These are phyloP conservation scores for Ambrosiella cleistominuta DNA, from an alignment of 2,329 filamentous ascomycete species.

Conservation along the genomic window DNA sequence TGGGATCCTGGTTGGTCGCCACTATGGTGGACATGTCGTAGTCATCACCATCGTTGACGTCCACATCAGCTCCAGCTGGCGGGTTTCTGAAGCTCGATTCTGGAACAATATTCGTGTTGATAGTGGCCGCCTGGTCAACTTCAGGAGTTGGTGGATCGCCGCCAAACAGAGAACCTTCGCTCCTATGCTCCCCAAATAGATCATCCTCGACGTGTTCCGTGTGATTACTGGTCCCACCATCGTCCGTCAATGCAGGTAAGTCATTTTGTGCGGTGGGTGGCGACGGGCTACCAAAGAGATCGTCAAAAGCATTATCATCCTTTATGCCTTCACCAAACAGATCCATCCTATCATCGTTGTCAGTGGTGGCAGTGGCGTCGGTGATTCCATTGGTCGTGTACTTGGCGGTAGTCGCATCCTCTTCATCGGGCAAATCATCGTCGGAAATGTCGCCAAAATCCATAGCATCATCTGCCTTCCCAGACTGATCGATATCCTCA, in stretches of 20 bases:
- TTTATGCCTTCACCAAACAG: not conserved
- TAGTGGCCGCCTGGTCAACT: not conserved
- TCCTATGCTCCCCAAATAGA: slow-evolving; percentile 43
- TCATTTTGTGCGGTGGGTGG: not conserved
- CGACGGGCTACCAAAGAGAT: slow-evolving; percentile 4
- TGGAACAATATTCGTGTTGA: slow-evolving; percentile 9
- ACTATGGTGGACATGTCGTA: slow-evolving; percentile 28
- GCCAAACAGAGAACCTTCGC: slow-evolving; percentile 18
- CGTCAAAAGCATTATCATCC: slow-evolving; percentile 2
- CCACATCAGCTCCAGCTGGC: slow-evolving; percentile 7
- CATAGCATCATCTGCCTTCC: slow-evolving; percentile 82
- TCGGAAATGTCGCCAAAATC: slow-evolving; percentile 87
- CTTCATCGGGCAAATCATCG: slow-evolving; percentile 64
- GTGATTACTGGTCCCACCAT: slow-evolving; percentile 37
- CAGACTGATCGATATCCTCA: slow-evolving; percentile 40
- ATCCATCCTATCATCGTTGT: not conserved
- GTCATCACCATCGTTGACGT: slow-evolving; percentile 25
- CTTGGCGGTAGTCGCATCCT: slow-evolving; percentile 37
- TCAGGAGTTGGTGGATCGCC: slow-evolving; percentile 16
- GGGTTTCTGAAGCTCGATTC: slow-evolving; percentile 13
- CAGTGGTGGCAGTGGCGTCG: not conserved
- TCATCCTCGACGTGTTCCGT: slow-evolving; percentile 34
- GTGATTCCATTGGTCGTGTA: not conserved
- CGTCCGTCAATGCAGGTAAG: slow-evolving; percentile 30
- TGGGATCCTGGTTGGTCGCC: slow-evolving; percentile 37